phyloP scores from a whole-genome alignment of 345 rosid genomes.

The Excoecaria agallocha region DNA sequence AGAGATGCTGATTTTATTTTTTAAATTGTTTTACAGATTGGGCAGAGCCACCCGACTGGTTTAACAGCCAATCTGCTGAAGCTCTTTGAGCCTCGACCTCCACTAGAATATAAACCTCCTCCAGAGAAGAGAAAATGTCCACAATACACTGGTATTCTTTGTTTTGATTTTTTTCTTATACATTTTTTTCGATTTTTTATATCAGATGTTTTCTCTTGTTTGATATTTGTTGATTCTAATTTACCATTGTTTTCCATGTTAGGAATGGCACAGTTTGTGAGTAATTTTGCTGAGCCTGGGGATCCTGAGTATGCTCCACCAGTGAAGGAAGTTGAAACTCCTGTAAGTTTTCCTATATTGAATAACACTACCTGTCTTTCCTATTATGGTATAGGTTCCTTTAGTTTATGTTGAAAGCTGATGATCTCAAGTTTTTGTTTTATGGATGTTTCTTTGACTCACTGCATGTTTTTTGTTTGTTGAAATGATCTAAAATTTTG shows the following conservation, averaged over 20 bases:
- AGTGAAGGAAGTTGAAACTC: conserved; percentile 68
- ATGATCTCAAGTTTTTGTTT: neutral
- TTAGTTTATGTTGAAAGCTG: neutral
- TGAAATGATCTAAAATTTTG: neutral
- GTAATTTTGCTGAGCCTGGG: conserved; percentile 80
- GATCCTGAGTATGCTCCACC: conserved; percentile 92
- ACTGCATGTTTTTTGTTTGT: neutral
- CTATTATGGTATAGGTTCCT: neutral
- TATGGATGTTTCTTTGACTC: neutral
- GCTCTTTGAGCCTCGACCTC: conserved; percentile 90
- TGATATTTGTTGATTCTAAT: neutral
- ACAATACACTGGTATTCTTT: conserved; percentile 53
- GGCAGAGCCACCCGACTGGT: conserved; percentile 96
- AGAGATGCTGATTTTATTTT: conserved; percentile 2
- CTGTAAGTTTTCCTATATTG: conserved; percentile 45
- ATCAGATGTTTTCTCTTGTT: neutral
- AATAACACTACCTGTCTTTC: neutral
- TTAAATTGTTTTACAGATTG: conserved; percentile 59
- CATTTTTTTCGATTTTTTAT: neutral
- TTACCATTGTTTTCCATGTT: neutral
- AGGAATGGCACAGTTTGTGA: conserved; percentile 92
- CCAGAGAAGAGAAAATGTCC: conserved; percentile 93
- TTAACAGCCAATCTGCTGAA: conserved; percentile 80
- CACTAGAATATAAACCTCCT: conserved; percentile 78
- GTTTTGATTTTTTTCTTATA: neutral